Percentiles rank a stretch among this genome's conserved stretches.
These are phyloP conservation scores for Penicillium vulpinum DNA, from an alignment of 2,329 filamentous ascomycete genomes.

Conservation along the genomic window DNA sequence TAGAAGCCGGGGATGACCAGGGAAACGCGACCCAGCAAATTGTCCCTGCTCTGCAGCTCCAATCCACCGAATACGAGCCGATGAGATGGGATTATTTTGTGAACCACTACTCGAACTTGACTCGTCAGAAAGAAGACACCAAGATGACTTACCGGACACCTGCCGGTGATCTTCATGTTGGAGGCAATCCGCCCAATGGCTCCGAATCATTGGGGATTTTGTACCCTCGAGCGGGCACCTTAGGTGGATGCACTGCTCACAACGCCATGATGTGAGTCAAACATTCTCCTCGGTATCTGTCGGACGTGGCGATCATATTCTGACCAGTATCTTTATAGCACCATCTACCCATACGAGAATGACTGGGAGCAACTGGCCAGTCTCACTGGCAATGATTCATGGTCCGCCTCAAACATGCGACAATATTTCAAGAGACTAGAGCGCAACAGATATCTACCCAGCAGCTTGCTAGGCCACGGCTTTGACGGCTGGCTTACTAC, in stretches of 20 bases:
- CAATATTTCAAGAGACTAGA: constrained; percentile 57
- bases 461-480: constrained; percentile 52
- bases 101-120: constrained; percentile 59
- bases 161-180: constrained; percentile 56
- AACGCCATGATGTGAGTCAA: constrained; percentile 55
- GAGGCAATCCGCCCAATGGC: constrained; percentile 52
- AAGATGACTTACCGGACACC: constrained; percentile 60
- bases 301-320: background rate
- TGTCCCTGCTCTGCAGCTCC: constrained; percentile 56
- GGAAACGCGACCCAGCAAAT: constrained; percentile 53
- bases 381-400: constrained; percentile 60
- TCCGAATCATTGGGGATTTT: constrained; percentile 54
- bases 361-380: constrained; percentile 59
- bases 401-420: constrained; percentile 58
- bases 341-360: constrained; percentile 57
- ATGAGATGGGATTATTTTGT: constrained; percentile 66
- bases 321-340: constrained; percentile 24
- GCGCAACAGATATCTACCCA: constrained; percentile 52
- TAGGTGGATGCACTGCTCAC: constrained; percentile 62
- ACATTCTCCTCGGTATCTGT: background rate
- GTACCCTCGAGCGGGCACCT: constrained; percentile 57
- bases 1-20: constrained; percentile 62
- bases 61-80: constrained; percentile 56
- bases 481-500: constrained; percentile 59
- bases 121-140: constrained; percentile 55